Percentiles rank a stretch among this genome's conserved stretches.
Conservation (phyloP, 192 early-diverging fungal genomes). For the Funneliformis mosseae region DNA sequence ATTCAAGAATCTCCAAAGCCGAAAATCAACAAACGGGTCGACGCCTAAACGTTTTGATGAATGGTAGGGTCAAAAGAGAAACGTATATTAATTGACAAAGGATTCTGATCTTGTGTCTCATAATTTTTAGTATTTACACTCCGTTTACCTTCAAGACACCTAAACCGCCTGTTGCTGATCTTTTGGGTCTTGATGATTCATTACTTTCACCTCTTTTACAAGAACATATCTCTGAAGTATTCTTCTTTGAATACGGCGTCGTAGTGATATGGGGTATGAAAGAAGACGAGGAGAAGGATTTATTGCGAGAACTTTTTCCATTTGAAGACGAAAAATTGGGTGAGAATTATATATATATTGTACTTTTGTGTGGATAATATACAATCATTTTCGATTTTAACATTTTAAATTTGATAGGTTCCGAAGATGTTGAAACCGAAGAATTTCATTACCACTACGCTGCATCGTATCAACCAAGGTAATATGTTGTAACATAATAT, state of each 20-base stretch:
- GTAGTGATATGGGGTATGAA: conserved; percentile 96
- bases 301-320: conserved; percentile 70
- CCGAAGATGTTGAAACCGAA: conserved; percentile 75
- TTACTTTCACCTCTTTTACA: conserved; percentile 27
- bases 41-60: conserved; percentile 81
- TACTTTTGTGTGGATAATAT: conserved; percentile 5
- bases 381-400: not conserved
- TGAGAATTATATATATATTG: conserved; percentile 39
- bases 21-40: conserved; percentile 61
- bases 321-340: conserved; percentile 78
- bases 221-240: conserved; percentile 62
- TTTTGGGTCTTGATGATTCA: conserved; percentile 40
- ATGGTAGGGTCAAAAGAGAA: conserved; percentile 48
- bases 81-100: not conserved
- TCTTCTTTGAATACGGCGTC: conserved; percentile 94
- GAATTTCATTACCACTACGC: conserved; percentile 82
- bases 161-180: conserved; percentile 46
- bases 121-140: conserved; percentile 51
- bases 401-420: conserved; percentile 41
- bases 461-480: conserved; percentile 62
- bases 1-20: conserved; percentile 73
- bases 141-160: conserved; percentile 52
- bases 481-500: not conserved
- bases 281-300: conserved; percentile 74
- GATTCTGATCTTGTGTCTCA: not conserved